phyloP scores from a whole-genome alignment of 2,329 filamentous ascomycete species.

The Pseudophaeomoniella oleicola region DNA sequence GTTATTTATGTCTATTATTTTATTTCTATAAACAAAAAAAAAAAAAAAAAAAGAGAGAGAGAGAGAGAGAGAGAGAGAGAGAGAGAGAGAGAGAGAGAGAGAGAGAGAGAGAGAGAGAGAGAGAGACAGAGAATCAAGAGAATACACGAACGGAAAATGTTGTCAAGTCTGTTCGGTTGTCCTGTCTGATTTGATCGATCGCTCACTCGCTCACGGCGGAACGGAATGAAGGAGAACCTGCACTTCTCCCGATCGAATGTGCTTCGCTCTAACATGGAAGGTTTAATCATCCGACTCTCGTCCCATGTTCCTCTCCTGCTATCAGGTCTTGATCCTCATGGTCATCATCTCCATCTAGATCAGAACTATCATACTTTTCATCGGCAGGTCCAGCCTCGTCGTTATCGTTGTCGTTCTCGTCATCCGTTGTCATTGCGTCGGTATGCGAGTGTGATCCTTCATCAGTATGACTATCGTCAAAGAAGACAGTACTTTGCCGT shows the following conservation, averaged over 20 bases:
- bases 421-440: conserved; percentile 27
- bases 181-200: no score
- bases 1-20: no score
- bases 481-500: conserved; percentile 32
- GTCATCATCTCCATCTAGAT: conserved; percentile 18
- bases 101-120: no score
- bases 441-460: conserved; percentile 25
- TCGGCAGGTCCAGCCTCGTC: background rate
- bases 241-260: background rate
- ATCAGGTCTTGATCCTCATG: conserved; percentile 21
- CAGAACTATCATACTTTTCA: background rate
- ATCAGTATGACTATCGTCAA: conserved; percentile 25
- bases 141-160: no score
- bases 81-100: no score
- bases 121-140: no score
- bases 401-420: conserved; percentile 25
- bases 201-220: no score
- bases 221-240: no score
- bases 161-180: no score
- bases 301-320: conserved; percentile 1
- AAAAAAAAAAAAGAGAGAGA: no score
- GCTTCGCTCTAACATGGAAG: background rate
- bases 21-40: no score
- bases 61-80: no score
- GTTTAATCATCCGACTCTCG: background rate